Conservation (phyloP, 2,329 filamentous ascomycete genomes). For the Exophiala phaeomuriformis region DNA sequence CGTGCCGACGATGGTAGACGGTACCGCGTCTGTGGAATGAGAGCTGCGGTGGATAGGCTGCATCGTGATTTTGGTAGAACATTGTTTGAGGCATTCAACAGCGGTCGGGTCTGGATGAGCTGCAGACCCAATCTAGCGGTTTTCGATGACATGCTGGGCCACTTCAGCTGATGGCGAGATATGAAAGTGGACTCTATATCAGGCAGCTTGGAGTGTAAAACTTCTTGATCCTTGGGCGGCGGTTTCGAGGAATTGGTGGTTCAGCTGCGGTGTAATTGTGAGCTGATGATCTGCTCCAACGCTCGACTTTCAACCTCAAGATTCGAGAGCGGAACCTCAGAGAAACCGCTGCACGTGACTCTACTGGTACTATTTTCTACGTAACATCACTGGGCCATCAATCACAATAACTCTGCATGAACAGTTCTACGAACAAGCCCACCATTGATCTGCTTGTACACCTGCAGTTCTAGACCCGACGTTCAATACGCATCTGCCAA, state of each 20-base stretch:
- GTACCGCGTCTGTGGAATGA: slow-evolving; percentile 24
- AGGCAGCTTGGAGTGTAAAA: slow-evolving; percentile 1
- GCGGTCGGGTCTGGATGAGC: slow-evolving; percentile 12
- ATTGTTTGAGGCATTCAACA: slow-evolving; percentile 7
- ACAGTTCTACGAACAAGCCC: too few species aligned
- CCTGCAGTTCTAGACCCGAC: too few species aligned
- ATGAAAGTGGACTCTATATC: not conserved
- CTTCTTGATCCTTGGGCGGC: not conserved
- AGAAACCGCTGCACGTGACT: not conserved
- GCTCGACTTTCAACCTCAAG: not conserved
- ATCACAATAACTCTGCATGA: not conserved
- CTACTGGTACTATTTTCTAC: not conserved
- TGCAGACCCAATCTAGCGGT: slow-evolving; percentile 15
- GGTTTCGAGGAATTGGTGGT: not conserved
- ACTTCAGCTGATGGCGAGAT: not conserved
- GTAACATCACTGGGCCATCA: not conserved
- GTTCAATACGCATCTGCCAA: too few species aligned
- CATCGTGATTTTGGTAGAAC: slow-evolving; percentile 8
- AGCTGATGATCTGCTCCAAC: not conserved
- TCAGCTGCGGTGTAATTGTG: not conserved
- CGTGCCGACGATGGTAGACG: slow-evolving; percentile 9
- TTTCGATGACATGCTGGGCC: slow-evolving; percentile 14
- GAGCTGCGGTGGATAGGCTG: slow-evolving; percentile 11
- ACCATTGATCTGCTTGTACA: too few species aligned
- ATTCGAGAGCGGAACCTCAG: not conserved